Conservation (phyloP, 148 eudicot genomes). For the Rhododendron molle region DNA sequence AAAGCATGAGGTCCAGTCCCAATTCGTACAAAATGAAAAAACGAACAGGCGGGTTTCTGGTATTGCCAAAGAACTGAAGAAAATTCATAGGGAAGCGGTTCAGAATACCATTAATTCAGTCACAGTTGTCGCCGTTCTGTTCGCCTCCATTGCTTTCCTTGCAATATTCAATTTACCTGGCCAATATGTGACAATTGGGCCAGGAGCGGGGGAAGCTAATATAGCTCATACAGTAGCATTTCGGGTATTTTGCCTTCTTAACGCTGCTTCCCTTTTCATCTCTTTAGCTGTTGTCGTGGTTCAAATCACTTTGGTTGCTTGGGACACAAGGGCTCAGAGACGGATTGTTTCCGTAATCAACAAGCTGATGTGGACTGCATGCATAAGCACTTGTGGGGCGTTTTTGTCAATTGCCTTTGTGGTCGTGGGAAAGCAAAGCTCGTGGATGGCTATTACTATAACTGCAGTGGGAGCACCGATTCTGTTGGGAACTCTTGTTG, state of each 20-base stretch:
- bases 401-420: constrained; percentile 69
- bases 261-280: constrained; percentile 68
- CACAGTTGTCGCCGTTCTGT: constrained; percentile 77
- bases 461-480: constrained; percentile 60
- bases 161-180: constrained; percentile 84
- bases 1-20: constrained; percentile 82
- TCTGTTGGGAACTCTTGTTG: constrained; percentile 61
- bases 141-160: constrained; percentile 86
- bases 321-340: constrained; percentile 83
- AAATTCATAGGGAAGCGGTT: constrained; percentile 86
- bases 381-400: constrained; percentile 85
- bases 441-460: constrained; percentile 67
- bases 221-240: constrained; percentile 54
- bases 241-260: constrained; percentile 61
- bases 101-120: constrained; percentile 84
- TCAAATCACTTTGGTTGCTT: constrained; percentile 80
- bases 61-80: constrained; percentile 71
- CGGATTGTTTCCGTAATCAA: constrained; percentile 67
- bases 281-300: constrained; percentile 86
- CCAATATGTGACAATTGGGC: constrained; percentile 33
- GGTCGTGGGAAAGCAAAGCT: constrained; percentile 60
- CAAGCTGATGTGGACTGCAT: constrained; percentile 94
- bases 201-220: constrained; percentile 52
- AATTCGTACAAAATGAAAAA: constrained; percentile 71
- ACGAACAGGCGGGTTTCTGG: constrained; percentile 77